These are phyloP conservation scores for Cadophora gregata DNA, from an alignment of 2,329 filamentous ascomycete species.

Conservation along the genomic window DNA sequence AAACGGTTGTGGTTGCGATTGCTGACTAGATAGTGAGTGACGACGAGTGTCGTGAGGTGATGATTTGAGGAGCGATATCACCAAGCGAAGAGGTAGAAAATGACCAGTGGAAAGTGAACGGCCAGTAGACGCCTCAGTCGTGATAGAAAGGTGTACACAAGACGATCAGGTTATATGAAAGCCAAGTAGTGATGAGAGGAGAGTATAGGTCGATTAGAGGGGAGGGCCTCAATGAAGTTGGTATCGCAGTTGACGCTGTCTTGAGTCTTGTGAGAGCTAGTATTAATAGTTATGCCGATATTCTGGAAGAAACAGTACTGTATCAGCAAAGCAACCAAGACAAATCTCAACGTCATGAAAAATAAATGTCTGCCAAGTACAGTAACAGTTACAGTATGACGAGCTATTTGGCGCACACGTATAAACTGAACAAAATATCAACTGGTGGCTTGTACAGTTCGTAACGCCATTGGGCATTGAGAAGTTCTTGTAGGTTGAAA, in stretches of 20 bases:
- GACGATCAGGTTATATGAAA: not conserved
- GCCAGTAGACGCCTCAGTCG: not conserved
- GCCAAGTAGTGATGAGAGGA: not conserved
- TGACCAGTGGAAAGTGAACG: conserved; percentile 4
- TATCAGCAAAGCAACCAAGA: not conserved
- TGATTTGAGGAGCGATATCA: too few relatives aligned
- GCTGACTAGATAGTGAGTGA: not conserved
- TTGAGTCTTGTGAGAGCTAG: not conserved
- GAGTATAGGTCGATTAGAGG: not conserved
- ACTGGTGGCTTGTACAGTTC: not conserved
- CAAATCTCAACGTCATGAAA: not conserved
- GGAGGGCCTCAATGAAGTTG: not conserved
- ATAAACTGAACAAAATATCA: not conserved
- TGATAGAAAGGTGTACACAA: not conserved
- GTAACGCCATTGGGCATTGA: not conserved
- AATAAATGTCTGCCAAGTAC: not conserved
- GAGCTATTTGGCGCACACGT: not conserved
- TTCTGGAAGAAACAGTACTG: not conserved
- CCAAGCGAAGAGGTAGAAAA: not conserved
- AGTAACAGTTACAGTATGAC: not conserved
- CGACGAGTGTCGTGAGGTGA: not conserved
- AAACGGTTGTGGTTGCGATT: not conserved
- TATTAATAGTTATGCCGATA: conserved; percentile 11
- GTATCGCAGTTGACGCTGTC: not conserved
- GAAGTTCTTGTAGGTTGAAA: not conserved